Evolutionary conservation across 129 eudicot genomes (phyloP), one percentile per base, ranked within the genome.

Genomic region (Cynara cardunculus): DNA sequence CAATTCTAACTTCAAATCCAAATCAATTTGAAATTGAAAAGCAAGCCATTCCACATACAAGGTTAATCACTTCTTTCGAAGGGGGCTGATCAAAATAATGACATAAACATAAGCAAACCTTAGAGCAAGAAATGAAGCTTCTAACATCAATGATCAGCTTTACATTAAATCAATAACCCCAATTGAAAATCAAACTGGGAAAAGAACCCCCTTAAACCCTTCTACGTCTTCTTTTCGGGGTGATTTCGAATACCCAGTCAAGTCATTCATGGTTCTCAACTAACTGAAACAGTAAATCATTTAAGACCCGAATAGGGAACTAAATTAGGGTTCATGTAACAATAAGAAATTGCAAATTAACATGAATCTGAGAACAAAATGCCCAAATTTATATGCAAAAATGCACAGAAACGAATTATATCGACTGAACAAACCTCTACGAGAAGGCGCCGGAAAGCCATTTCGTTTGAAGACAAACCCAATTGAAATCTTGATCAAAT

Each of bases 131-230:
- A 77, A 65, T 65, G 59, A 35, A 77, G 25, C 53, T 35, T 62
- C 13, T 10, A 49, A n/a, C 71, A 62, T 12, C 37, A 14, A 39
- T 76, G 24, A 65, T 77, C 73, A 66, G 18, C 35, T 64, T 18
- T 22, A 46, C 46, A 25, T 22, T 28, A 22, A 44, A 28, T 11
- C 21, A 16, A 28, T 22, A 74, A 66, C 71, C 39, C 83, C 13
- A 32, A 53, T 49, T 31, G 37, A 8, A 71, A 59, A 31, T 14
- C 19, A 72, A 25, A 1, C 18, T 32, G 19, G 59, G 4, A 11
- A 72, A 37, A 18, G 56, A 82, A 69, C 85, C 81, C 35, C 75
- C 71, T 74, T 41, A 82, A 75, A 75, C 80, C 85, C 72, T 44
- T 66, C 2, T 56, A 24, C 6, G 3, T 18, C 19, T 37, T 64